phyloP scores from a whole-genome alignment of 2,329 filamentous ascomycete species.

The Exserohilum rostratum region DNA sequence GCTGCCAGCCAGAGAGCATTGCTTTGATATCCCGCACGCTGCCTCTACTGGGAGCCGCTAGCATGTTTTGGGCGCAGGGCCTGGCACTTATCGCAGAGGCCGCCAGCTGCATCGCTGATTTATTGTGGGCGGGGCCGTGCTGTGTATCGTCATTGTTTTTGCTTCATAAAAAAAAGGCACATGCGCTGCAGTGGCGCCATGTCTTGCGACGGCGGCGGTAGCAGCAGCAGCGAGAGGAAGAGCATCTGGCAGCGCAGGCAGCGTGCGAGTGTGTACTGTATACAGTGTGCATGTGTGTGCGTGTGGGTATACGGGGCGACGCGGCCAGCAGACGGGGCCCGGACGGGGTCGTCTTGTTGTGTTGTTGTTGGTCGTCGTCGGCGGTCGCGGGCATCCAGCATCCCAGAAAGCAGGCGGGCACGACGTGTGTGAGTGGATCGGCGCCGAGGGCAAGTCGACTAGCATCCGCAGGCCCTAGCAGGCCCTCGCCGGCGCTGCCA shows the following conservation, averaged over 20 bases:
- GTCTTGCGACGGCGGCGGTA: background rate
- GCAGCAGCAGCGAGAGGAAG: background rate
- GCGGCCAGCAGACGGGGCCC: no score
- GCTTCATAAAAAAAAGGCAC: slow-evolving; percentile 14
- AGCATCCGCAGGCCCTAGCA: background rate
- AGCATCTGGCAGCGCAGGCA: background rate
- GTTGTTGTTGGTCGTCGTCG: no score
- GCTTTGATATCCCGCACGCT: slow-evolving; percentile 22
- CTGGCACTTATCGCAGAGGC: slow-evolving; percentile 27
- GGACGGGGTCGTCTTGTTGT: no score
- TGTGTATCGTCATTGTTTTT: slow-evolving; percentile 29
- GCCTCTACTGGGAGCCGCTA: slow-evolving; percentile 20
- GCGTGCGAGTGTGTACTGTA: no score
- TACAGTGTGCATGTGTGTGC: background rate
- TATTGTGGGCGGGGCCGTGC: slow-evolving; percentile 29
- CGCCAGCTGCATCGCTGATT: slow-evolving; percentile 25
- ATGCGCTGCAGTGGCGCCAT: slow-evolving; percentile 10
- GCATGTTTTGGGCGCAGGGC: slow-evolving; percentile 21
- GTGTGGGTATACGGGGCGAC: background rate
- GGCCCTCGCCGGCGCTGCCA: no score
- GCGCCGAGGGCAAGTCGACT: background rate
- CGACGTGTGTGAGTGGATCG: background rate
- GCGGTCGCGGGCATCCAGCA: no score
- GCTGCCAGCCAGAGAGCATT: slow-evolving; percentile 11
- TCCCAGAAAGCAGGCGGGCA: background rate